phyloP scores from a whole-genome alignment of 257 asterid species.

The Plantago ovata region DNA sequence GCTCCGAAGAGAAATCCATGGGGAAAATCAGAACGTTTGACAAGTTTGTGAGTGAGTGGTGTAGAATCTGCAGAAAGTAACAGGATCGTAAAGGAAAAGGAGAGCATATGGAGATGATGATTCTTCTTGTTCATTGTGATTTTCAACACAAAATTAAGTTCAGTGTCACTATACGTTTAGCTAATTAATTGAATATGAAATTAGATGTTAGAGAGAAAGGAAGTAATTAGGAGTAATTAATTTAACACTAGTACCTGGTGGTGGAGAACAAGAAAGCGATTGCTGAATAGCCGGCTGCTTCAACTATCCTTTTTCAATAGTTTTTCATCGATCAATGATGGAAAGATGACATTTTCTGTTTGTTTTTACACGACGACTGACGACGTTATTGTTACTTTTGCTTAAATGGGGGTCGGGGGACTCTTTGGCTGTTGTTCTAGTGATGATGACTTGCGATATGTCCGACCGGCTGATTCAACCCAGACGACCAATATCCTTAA shows the following conservation, averaged over 20 bases:
- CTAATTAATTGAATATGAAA: too few relatives aligned
- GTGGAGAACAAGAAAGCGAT: conserved; percentile 3
- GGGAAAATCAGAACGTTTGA: conserved; percentile 13
- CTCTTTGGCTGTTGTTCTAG: too few relatives aligned
- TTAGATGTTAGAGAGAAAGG: too few relatives aligned
- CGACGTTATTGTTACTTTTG: too few relatives aligned
- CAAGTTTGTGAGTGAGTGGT: not conserved
- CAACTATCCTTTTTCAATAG: not conserved
- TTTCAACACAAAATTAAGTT: not conserved
- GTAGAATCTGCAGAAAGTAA: not conserved
- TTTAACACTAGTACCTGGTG: not conserved
- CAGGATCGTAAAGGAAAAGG: not conserved
- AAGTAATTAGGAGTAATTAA: not conserved
- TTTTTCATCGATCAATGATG: not conserved
- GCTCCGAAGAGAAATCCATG: conserved; percentile 17
- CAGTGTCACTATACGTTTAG: not conserved
- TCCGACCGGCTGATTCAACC: too few relatives aligned
- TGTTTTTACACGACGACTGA: too few relatives aligned
- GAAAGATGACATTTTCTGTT: not conserved
- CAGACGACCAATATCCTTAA: too few relatives aligned
- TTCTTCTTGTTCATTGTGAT: not conserved
- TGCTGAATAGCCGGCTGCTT: conserved; percentile 10
- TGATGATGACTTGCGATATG: too few relatives aligned
- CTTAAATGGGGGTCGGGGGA: too few relatives aligned
- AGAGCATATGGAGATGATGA: not conserved